phyloP scores from a whole-genome alignment of 306 rosid genomes.

The Vigna unguiculata region DNA sequence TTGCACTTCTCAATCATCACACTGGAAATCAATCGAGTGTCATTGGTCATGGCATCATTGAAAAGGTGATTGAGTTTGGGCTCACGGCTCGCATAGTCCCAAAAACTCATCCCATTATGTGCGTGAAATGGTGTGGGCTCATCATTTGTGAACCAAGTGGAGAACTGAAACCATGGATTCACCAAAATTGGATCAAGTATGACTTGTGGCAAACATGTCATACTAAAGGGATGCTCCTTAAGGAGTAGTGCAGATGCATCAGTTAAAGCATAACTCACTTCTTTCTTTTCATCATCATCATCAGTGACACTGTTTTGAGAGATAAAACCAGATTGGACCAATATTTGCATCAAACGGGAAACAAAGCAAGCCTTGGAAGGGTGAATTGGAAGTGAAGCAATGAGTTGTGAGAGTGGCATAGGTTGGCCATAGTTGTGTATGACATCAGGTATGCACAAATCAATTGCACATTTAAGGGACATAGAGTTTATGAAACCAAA shows the following conservation, averaged over 20 bases:
- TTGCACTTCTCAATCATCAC: slow-evolving; percentile 52
- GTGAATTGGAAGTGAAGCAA: slow-evolving; percentile 48
- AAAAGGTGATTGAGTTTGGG: slow-evolving; percentile 34
- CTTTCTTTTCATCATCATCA: not conserved
- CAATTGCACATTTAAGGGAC: slow-evolving; percentile 62
- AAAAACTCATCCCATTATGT: slow-evolving; percentile 49
- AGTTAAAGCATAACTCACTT: slow-evolving; percentile 54
- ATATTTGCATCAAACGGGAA: slow-evolving; percentile 57
- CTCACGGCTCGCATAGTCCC: slow-evolving; percentile 46
- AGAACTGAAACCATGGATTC: slow-evolving; percentile 49
- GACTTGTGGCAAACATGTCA: slow-evolving; percentile 26
- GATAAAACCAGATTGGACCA: slow-evolving; percentile 58
- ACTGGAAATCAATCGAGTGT: slow-evolving; percentile 49
- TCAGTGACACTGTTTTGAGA: not conserved
- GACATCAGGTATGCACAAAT: slow-evolving; percentile 46
- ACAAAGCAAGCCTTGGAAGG: slow-evolving; percentile 46
- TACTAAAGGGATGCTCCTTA: slow-evolving; percentile 42
- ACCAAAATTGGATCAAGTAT: slow-evolving; percentile 42
- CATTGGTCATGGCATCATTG: slow-evolving; percentile 64
- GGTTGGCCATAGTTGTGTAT: slow-evolving; percentile 57
- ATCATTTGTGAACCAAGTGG: slow-evolving; percentile 54
- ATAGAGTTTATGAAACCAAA: slow-evolving; percentile 52
- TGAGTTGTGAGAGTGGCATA: slow-evolving; percentile 57
- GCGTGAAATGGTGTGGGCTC: slow-evolving; percentile 51
- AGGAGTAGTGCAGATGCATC: slow-evolving; percentile 58